Percentiles rank a stretch among this genome's conserved stretches.
Evolutionary conservation across 345 rosid species (phyloP).

Genomic region (Eucalyptus marginata): DNA sequence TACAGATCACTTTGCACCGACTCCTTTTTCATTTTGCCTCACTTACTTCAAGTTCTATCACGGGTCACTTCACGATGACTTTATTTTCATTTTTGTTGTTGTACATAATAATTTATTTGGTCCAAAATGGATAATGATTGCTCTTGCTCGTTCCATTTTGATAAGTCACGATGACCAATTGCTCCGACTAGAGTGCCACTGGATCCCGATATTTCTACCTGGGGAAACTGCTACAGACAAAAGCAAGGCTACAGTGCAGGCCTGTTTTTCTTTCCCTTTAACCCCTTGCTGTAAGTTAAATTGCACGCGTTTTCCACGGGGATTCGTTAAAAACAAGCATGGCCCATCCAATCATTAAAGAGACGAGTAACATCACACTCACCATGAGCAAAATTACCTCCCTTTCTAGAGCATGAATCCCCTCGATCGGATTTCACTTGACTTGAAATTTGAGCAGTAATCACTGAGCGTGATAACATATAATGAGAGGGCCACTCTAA

Average conservation of each 20-base stretch:
- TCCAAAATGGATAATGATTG: background rate
- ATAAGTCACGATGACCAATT: background rate
- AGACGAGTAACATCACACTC: background rate
- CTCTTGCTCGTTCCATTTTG: background rate
- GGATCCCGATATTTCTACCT: background rate
- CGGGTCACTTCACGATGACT: background rate
- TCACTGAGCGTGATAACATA: too few species aligned
- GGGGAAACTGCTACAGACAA: background rate
- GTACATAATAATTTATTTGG: background rate
- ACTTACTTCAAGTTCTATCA: background rate
- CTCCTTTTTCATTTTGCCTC: background rate
- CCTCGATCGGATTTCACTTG: background rate
- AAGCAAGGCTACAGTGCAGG: background rate
- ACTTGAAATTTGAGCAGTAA: too few species aligned
- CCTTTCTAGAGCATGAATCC: background rate
- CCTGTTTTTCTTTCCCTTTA: background rate
- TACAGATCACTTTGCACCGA: background rate
- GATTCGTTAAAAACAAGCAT: background rate
- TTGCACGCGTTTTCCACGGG: background rate
- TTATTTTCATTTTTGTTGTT: background rate
- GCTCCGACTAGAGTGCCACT: background rate
- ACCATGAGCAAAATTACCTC: background rate
- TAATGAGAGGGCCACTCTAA: too few species aligned
- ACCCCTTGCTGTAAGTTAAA: background rate
- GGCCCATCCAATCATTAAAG: background rate